A percentile compares a stretch with the other conserved stretches of the same genome.
Evolutionary conservation across 306 rosid species (phyloP).

Genomic region (Malus sylvestris): DNA sequence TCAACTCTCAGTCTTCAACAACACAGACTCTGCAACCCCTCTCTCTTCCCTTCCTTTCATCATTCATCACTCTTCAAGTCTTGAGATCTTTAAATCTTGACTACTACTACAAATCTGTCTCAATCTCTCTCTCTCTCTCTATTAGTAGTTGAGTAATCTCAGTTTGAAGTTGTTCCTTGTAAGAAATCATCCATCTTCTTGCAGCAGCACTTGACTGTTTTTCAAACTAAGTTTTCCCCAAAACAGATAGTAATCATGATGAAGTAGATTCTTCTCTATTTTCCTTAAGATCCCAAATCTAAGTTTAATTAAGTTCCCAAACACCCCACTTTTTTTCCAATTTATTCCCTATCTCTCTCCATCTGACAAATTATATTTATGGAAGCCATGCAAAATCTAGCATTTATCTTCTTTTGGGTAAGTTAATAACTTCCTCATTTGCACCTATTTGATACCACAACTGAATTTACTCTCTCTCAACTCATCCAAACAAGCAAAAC

Average conservation of each 20-base stretch:
- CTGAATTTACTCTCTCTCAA: background rate
- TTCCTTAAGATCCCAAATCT: background rate
- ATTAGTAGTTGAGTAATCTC: constrained; percentile 4
- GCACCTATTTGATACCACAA: background rate
- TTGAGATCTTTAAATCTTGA: background rate
- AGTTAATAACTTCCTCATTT: background rate
- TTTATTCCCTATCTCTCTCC: background rate
- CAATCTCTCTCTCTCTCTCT: background rate
- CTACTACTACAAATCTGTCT: background rate
- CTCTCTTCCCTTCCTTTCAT: background rate
- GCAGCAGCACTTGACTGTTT: background rate
- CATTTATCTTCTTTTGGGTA: constrained; percentile 6
- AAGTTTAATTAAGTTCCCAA: background rate
- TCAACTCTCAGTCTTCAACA: constrained; percentile 24
- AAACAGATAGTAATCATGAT: background rate
- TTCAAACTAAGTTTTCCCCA: background rate
- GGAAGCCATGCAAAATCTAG: constrained; percentile 29
- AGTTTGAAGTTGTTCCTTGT: background rate
- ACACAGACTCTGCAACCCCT: background rate
- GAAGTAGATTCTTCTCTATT: background rate
- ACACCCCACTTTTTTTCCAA: too few relatives aligned
- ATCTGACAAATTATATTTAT: constrained; percentile 15
- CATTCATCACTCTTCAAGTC: background rate
- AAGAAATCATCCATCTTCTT: background rate
- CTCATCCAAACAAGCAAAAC: constrained; percentile 3